Evolutionary conservation across 2,329 filamentous ascomycete species (phyloP).

Genomic region (Alternaria postmessia): DNA sequence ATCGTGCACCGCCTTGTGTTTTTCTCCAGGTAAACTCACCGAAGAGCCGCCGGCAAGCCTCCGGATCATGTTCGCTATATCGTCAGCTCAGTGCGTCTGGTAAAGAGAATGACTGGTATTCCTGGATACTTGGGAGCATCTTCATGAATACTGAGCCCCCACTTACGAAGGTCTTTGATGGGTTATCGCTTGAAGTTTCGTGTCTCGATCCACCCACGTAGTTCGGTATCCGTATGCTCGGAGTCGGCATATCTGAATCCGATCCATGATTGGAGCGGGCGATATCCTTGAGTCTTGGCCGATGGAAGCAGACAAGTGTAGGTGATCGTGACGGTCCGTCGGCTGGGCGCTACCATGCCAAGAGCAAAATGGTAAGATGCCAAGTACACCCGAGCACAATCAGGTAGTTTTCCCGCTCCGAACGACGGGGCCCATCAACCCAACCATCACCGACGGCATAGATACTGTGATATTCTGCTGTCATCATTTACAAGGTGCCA

Average conservation of each 20-base stretch:
- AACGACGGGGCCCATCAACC: neutral
- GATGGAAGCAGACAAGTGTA: neutral
- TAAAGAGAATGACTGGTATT: neutral
- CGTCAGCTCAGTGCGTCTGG: neutral
- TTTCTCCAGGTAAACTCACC: neutral
- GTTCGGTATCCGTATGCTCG: neutral
- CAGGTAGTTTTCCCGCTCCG: neutral
- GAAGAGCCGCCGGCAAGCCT: neutral
- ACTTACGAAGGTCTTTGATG: neutral
- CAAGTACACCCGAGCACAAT: neutral
- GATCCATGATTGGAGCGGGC: slow-evolving; percentile 1
- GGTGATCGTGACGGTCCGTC: neutral
- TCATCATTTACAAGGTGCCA: neutral
- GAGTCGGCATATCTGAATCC: neutral
- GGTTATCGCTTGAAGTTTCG: neutral
- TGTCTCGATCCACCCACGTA: neutral
- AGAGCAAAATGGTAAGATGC: neutral
- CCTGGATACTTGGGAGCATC: neutral
- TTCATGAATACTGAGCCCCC: neutral
- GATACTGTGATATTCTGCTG: neutral
- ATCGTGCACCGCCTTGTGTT: neutral
- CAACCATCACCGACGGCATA: neutral
- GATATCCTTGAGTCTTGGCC: neutral
- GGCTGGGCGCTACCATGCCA: neutral
- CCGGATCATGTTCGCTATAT: neutral